These are phyloP conservation scores for Sextonia rubra DNA, from an alignment of 164 flowering plant species.

Conservation along the genomic window DNA sequence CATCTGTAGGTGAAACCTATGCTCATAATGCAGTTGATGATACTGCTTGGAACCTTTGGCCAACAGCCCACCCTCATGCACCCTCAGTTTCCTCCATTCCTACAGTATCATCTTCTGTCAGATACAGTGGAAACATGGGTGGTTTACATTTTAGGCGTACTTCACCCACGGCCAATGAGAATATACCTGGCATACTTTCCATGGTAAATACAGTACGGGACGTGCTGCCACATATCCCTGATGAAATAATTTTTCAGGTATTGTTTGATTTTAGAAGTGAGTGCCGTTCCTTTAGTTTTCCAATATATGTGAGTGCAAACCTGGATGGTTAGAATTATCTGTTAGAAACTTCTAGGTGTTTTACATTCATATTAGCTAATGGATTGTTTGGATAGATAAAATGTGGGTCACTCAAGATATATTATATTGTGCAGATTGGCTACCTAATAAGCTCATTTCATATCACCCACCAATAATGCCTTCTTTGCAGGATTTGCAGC, in stretches of 20 bases:
- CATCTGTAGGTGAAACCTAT: slow-evolving; percentile 94
- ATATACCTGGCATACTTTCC: slow-evolving; percentile 63
- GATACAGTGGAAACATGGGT: slow-evolving; percentile 35
- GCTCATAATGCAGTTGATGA: slow-evolving; percentile 87
- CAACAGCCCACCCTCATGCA: slow-evolving; percentile 56
- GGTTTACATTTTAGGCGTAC: slow-evolving; percentile 52
- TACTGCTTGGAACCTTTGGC: slow-evolving; percentile 84
- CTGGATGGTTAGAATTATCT: background rate
- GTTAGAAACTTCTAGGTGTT: background rate
- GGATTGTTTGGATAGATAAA: background rate
- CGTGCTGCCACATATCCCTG: slow-evolving; percentile 93
- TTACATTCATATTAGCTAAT: background rate
- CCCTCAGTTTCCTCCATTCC: slow-evolving; percentile 44
- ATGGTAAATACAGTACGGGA: slow-evolving; percentile 95
- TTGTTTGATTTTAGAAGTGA: background rate
- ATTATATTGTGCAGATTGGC: too few species aligned
- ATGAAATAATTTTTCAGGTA: slow-evolving; percentile 91
- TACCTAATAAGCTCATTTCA: background rate
- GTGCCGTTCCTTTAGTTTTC: background rate
- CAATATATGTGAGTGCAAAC: background rate
- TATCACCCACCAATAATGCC: background rate
- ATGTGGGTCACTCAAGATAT: background rate
- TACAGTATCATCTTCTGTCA: slow-evolving; percentile 31
- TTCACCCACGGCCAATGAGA: slow-evolving; percentile 40
- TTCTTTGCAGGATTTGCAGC: slow-evolving; percentile 83